Base-by-base conservation (phyloP, 176 grass and related monocot genomes). In the Bothriochloa decipiens region DNA sequence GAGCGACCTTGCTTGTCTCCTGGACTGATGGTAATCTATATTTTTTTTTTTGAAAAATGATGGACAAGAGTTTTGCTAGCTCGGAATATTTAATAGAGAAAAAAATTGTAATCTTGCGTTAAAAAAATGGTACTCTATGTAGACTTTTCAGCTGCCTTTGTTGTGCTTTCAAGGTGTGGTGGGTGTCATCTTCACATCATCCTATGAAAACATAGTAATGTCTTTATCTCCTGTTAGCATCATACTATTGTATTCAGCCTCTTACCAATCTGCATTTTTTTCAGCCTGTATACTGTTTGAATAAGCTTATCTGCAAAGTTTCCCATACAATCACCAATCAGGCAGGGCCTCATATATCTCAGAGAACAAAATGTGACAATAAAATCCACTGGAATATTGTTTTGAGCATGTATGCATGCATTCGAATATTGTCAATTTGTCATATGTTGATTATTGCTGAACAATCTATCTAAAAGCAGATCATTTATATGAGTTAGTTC, bases 131-230 rank as follows among this genome's bases (percentile, higher is more conserved):
- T 55, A 55, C 7, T 55, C 52, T 78, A 50, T 78, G 42, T 45
- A 68, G 35, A 67, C 88, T 45, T 86, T 83, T 90, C 40, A 86
- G 45, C 78, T 82, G 43, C 83, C 65, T 72, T 73, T 58, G 60
- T 23, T 84, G 76, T 23, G 47, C 62, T 82, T 57, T 90, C 45
- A 13, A 79, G 11, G 67, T 42, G 46, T 50, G 74, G 60, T 78
- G 27, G 20, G 36, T 68, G 60, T 49, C 84, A 62, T 79, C 49
- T 73, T 83, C 57, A 16, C 47, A 27, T 23, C 29, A 74, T 63
- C 82, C 37, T 52, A 16, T 25, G 35, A 14, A 72, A 57, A 77
- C 13, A 41, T 40, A 18, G 3, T 10, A 29, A 49, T 64, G 20
- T 68, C 16, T 47, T 49, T 36, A 40, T 70, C 43, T 83, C 36